Evolutionary conservation across 2,329 filamentous ascomycete species (phyloP).

Genomic region (Penicillium aurantiogriseum): DNA sequence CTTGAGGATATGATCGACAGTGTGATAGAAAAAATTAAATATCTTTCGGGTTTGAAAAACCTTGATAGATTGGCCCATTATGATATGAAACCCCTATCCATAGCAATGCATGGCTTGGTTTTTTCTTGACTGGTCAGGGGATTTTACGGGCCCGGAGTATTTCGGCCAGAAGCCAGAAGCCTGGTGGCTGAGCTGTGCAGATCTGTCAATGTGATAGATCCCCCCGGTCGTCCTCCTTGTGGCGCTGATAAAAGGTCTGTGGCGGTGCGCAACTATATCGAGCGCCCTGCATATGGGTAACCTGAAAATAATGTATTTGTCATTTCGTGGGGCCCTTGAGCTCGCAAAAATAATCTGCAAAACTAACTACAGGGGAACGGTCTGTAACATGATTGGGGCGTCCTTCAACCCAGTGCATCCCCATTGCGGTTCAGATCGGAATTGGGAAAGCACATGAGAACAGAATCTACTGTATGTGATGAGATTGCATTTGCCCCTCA

Average conservation of each 20-base stretch:
- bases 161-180: conserved; percentile 10
- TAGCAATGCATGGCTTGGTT: neutral
- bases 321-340: neutral
- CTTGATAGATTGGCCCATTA: neutral
- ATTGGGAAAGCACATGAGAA: conserved; percentile 1
- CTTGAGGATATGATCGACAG: neutral
- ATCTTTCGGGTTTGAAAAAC: neutral
- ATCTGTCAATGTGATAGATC: conserved; percentile 21
- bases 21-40: neutral
- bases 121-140: conserved; percentile 8
- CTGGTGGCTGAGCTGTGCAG: conserved; percentile 12
- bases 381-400: conserved; percentile 9
- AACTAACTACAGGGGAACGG: conserved; percentile 6
- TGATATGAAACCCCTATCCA: conserved; percentile 4
- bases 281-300: neutral
- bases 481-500: conserved; percentile 18
- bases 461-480: conserved; percentile 18
- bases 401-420: conserved; percentile 10
- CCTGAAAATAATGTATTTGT: neutral
- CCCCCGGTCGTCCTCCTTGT: conserved; percentile 8
- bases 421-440: conserved; percentile 24
- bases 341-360: neutral
- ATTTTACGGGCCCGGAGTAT: conserved; percentile 15
- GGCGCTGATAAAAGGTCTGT: conserved; percentile 17
- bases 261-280: conserved; percentile 20